Percentiles rank a stretch among this genome's conserved stretches.
These are phyloP conservation scores for Calophaca sinica DNA, from an alignment of 306 rosid genomes.

Conservation along the genomic window DNA sequence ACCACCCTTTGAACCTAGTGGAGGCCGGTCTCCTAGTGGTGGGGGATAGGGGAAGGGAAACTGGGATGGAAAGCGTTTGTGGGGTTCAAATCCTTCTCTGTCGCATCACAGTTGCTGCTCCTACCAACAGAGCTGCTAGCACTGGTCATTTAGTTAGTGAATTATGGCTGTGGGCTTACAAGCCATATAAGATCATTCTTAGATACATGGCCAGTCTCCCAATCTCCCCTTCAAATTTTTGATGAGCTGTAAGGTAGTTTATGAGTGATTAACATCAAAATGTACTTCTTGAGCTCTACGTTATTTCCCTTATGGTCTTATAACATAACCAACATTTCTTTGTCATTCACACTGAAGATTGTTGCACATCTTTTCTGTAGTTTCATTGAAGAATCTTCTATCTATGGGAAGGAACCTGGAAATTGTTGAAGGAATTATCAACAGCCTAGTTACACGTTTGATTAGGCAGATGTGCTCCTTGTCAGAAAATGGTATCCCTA, in stretches of 20 bases:
- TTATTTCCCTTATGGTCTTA: constrained; percentile 14
- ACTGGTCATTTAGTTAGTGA: neutral
- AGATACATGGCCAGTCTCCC: neutral
- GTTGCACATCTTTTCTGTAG: constrained; percentile 55
- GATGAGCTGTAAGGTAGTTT: constrained; percentile 10
- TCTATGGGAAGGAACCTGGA: constrained; percentile 60
- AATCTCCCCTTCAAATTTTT: constrained; percentile 1
- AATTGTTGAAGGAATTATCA: constrained; percentile 71
- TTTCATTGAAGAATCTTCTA: constrained; percentile 70
- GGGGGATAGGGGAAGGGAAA: no score
- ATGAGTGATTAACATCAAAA: constrained; percentile 2
- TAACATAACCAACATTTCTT: neutral
- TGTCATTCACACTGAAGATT: constrained; percentile 35
- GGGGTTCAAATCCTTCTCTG: neutral
- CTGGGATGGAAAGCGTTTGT: no score
- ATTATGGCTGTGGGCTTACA: constrained; percentile 24
- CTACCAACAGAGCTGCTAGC: neutral
- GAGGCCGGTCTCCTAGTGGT: neutral
- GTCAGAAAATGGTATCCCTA: constrained; percentile 67
- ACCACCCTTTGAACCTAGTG: neutral
- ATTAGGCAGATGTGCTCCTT: constrained; percentile 66
- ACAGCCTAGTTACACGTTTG: constrained; percentile 71
- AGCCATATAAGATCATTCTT: neutral
- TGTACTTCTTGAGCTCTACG: constrained; percentile 19
- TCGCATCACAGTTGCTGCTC: neutral